Evolutionary conservation across 192 early-diverging fungal species (phyloP).

Genomic region (Spizellomyces punctatus): DNA sequence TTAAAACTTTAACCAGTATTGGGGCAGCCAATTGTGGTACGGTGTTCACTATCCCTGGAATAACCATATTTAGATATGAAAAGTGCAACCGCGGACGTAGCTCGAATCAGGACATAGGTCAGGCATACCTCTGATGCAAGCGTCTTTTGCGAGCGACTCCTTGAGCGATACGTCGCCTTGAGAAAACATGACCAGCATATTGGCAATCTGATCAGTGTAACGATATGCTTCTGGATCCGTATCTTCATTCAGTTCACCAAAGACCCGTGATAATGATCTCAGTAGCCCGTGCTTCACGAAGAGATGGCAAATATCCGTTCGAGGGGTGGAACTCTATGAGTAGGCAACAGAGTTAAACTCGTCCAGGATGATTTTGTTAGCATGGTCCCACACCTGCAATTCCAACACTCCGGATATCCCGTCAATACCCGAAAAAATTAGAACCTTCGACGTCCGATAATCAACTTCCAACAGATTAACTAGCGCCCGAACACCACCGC

Average conservation of each 20-base stretch:
- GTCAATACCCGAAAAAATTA: slow-evolving; percentile 57
- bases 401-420: slow-evolving; percentile 57
- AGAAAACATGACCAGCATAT: slow-evolving; percentile 59
- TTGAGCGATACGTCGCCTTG: slow-evolving; percentile 57
- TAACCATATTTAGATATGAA: background rate
- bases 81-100: background rate
- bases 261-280: slow-evolving; percentile 42
- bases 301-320: slow-evolving; percentile 60
- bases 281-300: slow-evolving; percentile 56
- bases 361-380: background rate
- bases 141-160: slow-evolving; percentile 46
- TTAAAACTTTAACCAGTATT: slow-evolving; percentile 51
- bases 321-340: slow-evolving; percentile 51
- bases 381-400: slow-evolving; percentile 42
- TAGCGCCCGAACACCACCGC: slow-evolving; percentile 52
- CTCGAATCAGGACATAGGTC: background rate
- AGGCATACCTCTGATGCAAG: slow-evolving; percentile 42
- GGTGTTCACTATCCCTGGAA: slow-evolving; percentile 14
- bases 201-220: slow-evolving; percentile 50
- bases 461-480: slow-evolving; percentile 52
- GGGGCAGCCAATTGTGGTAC: slow-evolving; percentile 43
- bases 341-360: background rate
- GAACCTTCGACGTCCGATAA: slow-evolving; percentile 48
- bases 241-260: slow-evolving; percentile 45
- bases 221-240: background rate